A percentile compares a stretch with the other conserved stretches of the same genome.
Evolutionary conservation across 2,329 filamentous ascomycete species (phyloP).

Genomic region (Dendrostoma leiphaemia): DNA sequence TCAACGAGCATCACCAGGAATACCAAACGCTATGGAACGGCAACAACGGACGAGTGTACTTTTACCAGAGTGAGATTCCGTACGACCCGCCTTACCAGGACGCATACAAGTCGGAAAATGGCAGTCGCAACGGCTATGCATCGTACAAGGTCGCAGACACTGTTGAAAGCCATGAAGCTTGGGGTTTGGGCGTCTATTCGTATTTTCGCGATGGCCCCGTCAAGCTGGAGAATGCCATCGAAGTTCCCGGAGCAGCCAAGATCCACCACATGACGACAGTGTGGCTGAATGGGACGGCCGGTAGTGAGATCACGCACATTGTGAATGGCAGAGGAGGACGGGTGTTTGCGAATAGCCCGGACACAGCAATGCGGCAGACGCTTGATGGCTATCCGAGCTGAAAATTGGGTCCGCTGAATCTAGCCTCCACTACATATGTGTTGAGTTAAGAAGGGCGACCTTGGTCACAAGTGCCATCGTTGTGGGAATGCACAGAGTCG

Average conservation of each 20-base stretch:
- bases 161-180: conserved; percentile 30
- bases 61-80: conserved; percentile 34
- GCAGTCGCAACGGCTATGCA: conserved; percentile 28
- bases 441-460: too few species aligned
- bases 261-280: conserved; percentile 31
- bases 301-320: conserved; percentile 31
- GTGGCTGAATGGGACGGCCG: conserved; percentile 28
- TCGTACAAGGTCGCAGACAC: conserved; percentile 31
- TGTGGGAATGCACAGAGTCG: too few species aligned
- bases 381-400: conserved; percentile 23
- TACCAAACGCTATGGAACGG: conserved; percentile 33
- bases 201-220: conserved; percentile 32
- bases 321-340: conserved; percentile 28
- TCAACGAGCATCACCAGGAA: conserved; percentile 33
- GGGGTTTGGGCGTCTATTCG: conserved; percentile 32
- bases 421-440: too few species aligned
- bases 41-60: conserved; percentile 29
- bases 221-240: conserved; percentile 32
- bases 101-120: conserved; percentile 26
- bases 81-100: conserved; percentile 31
- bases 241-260: conserved; percentile 28
- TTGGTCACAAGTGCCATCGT: too few species aligned
- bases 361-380: conserved; percentile 31
- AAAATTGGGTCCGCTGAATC: too few species aligned
- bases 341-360: conserved; percentile 28